Percentiles rank a stretch among this genome's conserved stretches.
These are phyloP conservation scores for Penicillium sp. DNA, from an alignment of 2,329 filamentous ascomycete genomes.

Conservation along the genomic window DNA sequence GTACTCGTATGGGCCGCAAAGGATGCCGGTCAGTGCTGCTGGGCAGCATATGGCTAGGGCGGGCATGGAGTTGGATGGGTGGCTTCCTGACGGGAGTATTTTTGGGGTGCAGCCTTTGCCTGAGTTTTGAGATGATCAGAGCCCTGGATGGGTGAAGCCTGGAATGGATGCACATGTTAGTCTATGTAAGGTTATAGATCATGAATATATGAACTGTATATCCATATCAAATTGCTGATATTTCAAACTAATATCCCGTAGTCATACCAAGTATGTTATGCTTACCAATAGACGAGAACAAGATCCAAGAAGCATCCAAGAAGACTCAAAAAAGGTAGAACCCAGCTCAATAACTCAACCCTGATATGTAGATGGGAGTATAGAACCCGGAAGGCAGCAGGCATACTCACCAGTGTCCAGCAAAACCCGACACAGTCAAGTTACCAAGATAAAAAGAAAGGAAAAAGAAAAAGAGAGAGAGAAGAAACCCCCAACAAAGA, in stretches of 20 bases:
- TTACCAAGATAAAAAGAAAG: neutral
- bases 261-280: neutral
- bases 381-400: neutral
- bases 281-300: neutral
- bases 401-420: neutral
- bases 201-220: neutral
- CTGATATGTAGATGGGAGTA: neutral
- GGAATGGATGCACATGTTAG: neutral
- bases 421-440: neutral
- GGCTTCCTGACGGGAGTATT: constrained; percentile 32
- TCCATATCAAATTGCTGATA: neutral
- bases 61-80: constrained; percentile 33
- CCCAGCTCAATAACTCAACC: neutral
- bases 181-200: neutral
- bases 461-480: neutral
- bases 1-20: constrained; percentile 24
- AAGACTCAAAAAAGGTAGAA: neutral
- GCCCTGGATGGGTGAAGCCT: neutral
- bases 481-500: neutral
- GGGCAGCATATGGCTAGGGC: constrained; percentile 15
- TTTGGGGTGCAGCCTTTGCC: constrained; percentile 30
- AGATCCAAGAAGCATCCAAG: neutral
- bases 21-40: constrained; percentile 14
- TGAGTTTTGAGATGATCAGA: constrained; percentile 19
- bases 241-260: neutral